Evolutionary conservation across 2,329 filamentous ascomycete genomes (phyloP), one percentile per base, ranked within the genome.

Genomic region (Cladosporium oxysporum): DNA sequence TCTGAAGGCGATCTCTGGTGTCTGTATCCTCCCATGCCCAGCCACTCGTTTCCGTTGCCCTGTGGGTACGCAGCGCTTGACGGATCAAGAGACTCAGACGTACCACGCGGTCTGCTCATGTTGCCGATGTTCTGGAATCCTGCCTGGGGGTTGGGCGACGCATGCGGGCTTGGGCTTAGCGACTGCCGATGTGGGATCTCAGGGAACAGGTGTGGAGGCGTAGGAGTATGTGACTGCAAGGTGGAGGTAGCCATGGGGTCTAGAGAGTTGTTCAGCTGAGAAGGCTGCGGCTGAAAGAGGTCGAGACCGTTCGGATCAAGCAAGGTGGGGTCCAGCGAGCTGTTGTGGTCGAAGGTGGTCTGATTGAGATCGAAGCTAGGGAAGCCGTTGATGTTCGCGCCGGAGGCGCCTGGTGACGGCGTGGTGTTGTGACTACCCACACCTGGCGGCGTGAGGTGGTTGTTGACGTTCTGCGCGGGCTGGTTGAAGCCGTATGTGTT

Each of bases 1-100:
- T 97, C 94, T n/a, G 93, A 97, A 0, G 92, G 91, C 44, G 87
- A 89, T 73, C 93, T 88, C 71, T 93, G 87, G 76, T 97, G 94
- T 70, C 91, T 90, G 74, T 96, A 97, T 44, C 81, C 79, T 71
- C 85, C 84, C 74, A 81, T 82, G 37, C 82, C 81, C 66, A 79
- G 78, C 87, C 88, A 90, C 68, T 90, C 87, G 55, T 80, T 79
- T 58, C 81, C 79, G 55, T 80, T 76, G 18, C 79, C 79, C 68
- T 84, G 82, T 52, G 84, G 80, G 71, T 85, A 89, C 59, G 85
- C 84, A 2, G 87, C 85, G 69, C 81, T 87, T 8, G 83, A 80
- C 6, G 87, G 87, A 69, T 88, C 87, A 35, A 90, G 78, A 26
- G 87, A 89, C 23, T 77, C 75, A 12, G 76, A 77, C 21, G 83